Evolutionary conservation across 192 early-diverging fungal species (phyloP), one percentile per base, ranked within the genome.

Genomic region (Phycomyces nitens): DNA sequence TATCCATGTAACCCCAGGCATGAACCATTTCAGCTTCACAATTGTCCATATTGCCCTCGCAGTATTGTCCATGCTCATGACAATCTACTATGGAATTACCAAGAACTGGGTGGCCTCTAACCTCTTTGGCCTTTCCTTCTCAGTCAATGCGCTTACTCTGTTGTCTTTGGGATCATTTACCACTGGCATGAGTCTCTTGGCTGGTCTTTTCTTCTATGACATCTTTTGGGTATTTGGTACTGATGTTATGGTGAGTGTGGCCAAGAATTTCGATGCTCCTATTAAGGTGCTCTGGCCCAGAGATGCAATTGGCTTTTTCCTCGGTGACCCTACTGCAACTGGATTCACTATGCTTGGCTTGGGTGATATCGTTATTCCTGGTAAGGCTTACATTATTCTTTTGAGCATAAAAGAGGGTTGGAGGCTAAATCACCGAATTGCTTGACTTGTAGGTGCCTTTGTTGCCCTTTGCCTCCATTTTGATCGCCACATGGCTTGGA

Each of bases 171-270:
- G 97, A 73, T 96, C 94, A 7, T 97, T 98, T 84, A 90, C 89
- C 73, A 97, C 94, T 0, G 96, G 95, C n/a, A 94, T 95, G 80
- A 91, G 94, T 27, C 82, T 99, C 54, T 84, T 99, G 26, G 74
- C 83, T 21, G 95, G 91, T 16, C 76, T 99, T 44, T 99, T 99
- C 78, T 72, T 95, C 23, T 99, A 99, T 70, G 96, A 99, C 75
- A 86, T 99, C 55, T 99, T 97, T 65, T 99, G 96, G 96, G 96
- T 99, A 62, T 99, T 99, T 82, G 94, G 94, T 39, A 97, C 96
- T 6, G 90, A 94, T 41, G 96, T 99, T 18, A 99, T 99, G 96
- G 96, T 97, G 6, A 89, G 90, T 8, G 96, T 99, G 21, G 96
- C 96, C 43, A 95, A 91, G 79, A 89, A 85, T 60, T 92, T 97